Base-by-base conservation (phyloP, 1,284 basidiomycete genomes). In the Microstroma glucosiphilum region DNA sequence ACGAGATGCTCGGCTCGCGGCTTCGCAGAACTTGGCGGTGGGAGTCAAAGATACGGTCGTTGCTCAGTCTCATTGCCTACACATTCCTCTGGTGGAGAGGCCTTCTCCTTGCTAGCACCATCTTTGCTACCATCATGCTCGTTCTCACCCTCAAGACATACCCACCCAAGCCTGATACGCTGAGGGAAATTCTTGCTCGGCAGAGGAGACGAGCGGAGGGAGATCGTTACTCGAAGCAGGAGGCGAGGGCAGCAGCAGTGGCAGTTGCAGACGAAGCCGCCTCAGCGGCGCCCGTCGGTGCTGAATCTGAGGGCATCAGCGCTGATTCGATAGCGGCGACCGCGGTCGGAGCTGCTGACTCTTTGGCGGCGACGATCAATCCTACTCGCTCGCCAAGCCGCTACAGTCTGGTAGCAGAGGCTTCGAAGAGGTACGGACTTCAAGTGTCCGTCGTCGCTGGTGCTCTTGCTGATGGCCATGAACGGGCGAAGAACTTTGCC, bases 401-500 rank as follows among this genome's bases (percentile, higher is more conserved):
- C 21, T 54, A 54, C 51, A 19, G 17, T 17, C 57, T 62, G 26
- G 61, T 48, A 19, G 51, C 60, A 13, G 58, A 63, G 17, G 62
- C 62, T 19, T 41, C 49, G 26, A 60, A 60, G 37, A 60, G 58
- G 13, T 69, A 70, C 43, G 51, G 43, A 49, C 56, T 49, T 30
- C 53, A 61, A 6, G 59, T 62, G 0, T 40, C 67, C 7, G 43
- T 61, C 0, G n/a, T 69, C 40, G 41, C 66, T n/a, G 65, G 67
- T 0, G 59, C 62, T 1, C 41, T 70, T 1, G 59, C 62, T 13
- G 60, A 57, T 49, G 65, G 65, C 6, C 67, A 68, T 25, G 64
- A 72, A 51, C 63, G 67, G 25, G 58, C 71, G 40, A 62, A 64
- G 54, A 72, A 72, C 49, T 26, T 72, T 48, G 13, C 60, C 1